phyloP scores from a whole-genome alignment of 2,329 filamentous ascomycete species.

The Aspergillus sp. region DNA sequence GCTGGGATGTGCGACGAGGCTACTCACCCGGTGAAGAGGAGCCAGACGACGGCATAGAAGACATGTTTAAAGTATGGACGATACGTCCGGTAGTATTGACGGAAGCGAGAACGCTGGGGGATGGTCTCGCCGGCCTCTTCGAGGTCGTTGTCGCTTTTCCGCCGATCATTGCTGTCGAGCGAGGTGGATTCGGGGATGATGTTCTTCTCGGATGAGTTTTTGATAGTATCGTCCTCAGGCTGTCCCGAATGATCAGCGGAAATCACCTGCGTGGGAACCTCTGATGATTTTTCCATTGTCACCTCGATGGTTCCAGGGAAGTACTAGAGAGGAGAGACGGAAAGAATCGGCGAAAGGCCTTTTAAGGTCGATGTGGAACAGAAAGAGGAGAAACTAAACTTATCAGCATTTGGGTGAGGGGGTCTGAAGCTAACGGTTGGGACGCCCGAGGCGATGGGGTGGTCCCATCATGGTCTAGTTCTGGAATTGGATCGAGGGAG shows the following conservation, averaged over 20 bases:
- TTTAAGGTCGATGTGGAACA: too few relatives aligned
- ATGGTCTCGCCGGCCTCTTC: constrained; percentile 40
- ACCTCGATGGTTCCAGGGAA: too few relatives aligned
- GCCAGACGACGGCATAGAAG: constrained; percentile 49
- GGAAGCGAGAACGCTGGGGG: constrained; percentile 30
- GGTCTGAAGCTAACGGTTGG: too few relatives aligned
- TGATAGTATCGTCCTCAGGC: background rate
- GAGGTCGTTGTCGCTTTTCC: constrained; percentile 26
- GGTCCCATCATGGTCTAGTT: too few relatives aligned
- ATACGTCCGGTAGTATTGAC: constrained; percentile 13
- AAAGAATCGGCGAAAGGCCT: too few relatives aligned
- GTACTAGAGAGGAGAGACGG: too few relatives aligned
- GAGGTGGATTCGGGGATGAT: constrained; percentile 23
- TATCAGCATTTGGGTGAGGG: too few relatives aligned
- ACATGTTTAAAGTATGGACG: constrained; percentile 29
- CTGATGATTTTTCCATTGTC: too few relatives aligned
- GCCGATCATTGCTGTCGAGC: constrained; percentile 40
- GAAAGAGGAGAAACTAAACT: too few relatives aligned
- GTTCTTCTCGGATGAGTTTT: constrained; percentile 2
- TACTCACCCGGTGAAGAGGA: constrained; percentile 55
- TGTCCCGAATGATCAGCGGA: too few relatives aligned
- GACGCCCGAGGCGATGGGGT: too few relatives aligned
- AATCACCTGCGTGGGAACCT: too few relatives aligned
- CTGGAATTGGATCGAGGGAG: background rate
- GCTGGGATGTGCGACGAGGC: background rate